phyloP scores from a whole-genome alignment of 495 filamentous ascomycete genomes.

The Penicillium macrosclerotiorum region DNA sequence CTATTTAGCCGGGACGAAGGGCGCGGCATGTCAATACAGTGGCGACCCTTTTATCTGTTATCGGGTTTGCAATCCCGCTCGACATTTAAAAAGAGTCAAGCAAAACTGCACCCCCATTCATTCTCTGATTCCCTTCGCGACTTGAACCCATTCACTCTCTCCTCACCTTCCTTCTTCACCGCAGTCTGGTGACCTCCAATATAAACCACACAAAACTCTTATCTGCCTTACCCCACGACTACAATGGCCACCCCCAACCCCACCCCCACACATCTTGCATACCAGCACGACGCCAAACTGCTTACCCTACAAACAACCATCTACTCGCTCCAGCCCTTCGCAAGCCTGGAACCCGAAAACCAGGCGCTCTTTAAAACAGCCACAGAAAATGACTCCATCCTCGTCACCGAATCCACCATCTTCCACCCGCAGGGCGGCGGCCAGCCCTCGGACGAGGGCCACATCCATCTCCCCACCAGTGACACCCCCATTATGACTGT shows the following conservation, averaged over 20 bases:
- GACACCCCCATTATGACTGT: slow-evolving; percentile 1
- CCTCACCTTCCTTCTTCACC: too few species aligned
- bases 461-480: slow-evolving; percentile 41
- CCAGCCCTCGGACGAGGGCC: slow-evolving; percentile 59
- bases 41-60: too few species aligned
- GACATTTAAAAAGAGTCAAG: too few species aligned
- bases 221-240: background rate
- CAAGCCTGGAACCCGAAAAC: slow-evolving; percentile 43
- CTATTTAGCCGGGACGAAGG: too few species aligned
- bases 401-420: slow-evolving; percentile 60
- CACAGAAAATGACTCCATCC: slow-evolving; percentile 42
- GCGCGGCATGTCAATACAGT: too few species aligned
- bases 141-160: too few species aligned
- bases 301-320: slow-evolving; percentile 43
- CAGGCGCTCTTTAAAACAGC: slow-evolving; percentile 37
- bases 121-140: too few species aligned
- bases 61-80: too few species aligned
- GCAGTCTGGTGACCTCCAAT: too few species aligned
- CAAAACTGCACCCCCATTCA: too few species aligned
- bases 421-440: slow-evolving; percentile 68
- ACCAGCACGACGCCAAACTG: slow-evolving; percentile 54
- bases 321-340: slow-evolving; percentile 42
- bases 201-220: background rate
- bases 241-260: too few species aligned
- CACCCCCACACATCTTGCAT: slow-evolving; percentile 48